phyloP scores from a whole-genome alignment of 768 basidiomycete genomes.

The Termitomyces sp. region DNA sequence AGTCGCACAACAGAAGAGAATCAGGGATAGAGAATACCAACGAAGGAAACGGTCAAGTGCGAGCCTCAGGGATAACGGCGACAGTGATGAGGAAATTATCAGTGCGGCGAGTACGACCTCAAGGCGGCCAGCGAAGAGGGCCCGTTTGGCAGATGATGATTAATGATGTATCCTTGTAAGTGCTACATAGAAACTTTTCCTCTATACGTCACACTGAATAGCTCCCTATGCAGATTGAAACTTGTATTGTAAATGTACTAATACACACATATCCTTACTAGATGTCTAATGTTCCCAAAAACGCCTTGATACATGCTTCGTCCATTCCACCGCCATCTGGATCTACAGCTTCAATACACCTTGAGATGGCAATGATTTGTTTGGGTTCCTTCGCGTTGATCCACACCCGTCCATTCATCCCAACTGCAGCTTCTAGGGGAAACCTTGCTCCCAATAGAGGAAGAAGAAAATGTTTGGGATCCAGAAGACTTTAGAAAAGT shows the following conservation, averaged over 20 bases:
- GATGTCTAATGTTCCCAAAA: conserved; percentile 46
- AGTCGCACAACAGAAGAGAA: conserved; percentile 71
- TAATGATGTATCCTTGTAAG: conserved; percentile 26
- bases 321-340: conserved; percentile 67
- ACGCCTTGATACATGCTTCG: conserved; percentile 45
- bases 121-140: conserved; percentile 66
- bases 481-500: conserved; percentile 55
- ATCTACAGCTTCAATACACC: conserved; percentile 82
- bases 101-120: conserved; percentile 43
- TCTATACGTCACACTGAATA: background rate
- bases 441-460: conserved; percentile 77
- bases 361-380: conserved; percentile 70
- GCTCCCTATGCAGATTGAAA: conserved; percentile 1
- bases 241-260: conserved; percentile 15
- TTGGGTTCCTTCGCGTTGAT: conserved; percentile 69
- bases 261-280: conserved; percentile 22
- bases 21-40: conserved; percentile 80
- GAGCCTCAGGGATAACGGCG: conserved; percentile 61
- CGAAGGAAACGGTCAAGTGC: conserved; percentile 69
- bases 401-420: conserved; percentile 93
- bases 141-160: conserved; percentile 66
- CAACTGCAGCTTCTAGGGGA: conserved; percentile 85
- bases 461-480: conserved; percentile 79
- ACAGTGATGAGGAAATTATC: conserved; percentile 72
- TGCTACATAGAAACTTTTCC: background rate